Evolutionary conservation across 2,329 filamentous ascomycete genomes (phyloP).

Genomic region (Ceratocystis harringtonii): DNA sequence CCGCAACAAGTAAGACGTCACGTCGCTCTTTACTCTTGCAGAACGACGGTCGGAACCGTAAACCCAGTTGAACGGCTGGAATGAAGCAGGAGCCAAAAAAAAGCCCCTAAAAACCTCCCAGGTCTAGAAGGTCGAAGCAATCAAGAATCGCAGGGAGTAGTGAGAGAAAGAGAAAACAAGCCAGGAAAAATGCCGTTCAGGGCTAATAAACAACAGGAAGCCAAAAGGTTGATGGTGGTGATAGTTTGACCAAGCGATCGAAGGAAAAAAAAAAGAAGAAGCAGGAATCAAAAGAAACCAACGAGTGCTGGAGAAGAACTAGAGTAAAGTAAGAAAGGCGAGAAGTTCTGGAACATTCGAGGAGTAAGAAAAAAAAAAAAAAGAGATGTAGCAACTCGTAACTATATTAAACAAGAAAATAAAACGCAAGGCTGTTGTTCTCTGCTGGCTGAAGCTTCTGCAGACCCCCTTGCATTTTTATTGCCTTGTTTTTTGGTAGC

Average conservation of each 20-base stretch:
- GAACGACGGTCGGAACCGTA: too few species aligned
- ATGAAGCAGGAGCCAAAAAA: not conserved
- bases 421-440: conserved; percentile 6
- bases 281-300: not conserved
- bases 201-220: not conserved
- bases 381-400: not conserved
- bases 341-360: not conserved
- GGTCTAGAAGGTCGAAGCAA: not conserved
- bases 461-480: conserved; percentile 2
- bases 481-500: not conserved
- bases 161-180: not conserved
- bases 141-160: not conserved
- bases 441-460: not conserved
- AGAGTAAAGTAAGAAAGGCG: not conserved
- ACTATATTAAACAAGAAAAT: not conserved
- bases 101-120: not conserved
- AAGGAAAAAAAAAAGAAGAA: not conserved
- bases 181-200: not conserved
- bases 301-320: not conserved
- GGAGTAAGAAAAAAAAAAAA: not conserved
- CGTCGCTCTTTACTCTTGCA: too few species aligned
- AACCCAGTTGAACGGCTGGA: not conserved
- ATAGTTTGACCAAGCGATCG: not conserved
- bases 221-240: not conserved
- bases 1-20: too few species aligned